Evolutionary conservation across 768 basidiomycete species (phyloP).

Genomic region (Russula olivacea): DNA sequence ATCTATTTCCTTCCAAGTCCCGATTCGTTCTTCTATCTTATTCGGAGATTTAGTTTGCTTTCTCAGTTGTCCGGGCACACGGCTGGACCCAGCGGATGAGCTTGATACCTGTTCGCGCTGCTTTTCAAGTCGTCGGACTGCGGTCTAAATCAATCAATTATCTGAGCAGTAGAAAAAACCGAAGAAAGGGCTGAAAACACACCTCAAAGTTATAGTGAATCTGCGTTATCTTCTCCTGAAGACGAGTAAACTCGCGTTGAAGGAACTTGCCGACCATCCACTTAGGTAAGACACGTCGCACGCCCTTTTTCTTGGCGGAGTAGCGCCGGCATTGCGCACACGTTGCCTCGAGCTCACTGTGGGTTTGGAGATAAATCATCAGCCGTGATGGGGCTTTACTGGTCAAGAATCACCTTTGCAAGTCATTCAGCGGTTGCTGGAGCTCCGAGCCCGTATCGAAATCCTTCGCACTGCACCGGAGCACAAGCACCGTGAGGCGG

Average conservation of each 20-base stretch:
- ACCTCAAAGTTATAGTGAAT: conserved; percentile 13
- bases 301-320: conserved; percentile 3
- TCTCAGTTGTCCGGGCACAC: background rate
- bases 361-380: background rate
- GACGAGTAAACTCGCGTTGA: background rate
- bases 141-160: background rate
- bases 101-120: background rate
- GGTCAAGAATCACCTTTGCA: conserved; percentile 1
- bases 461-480: background rate
- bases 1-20: background rate
- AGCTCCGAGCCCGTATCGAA: conserved; percentile 2
- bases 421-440: conserved; percentile 2
- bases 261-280: conserved; percentile 11
- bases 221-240: conserved; percentile 6
- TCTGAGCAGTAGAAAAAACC: background rate
- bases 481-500: conserved; percentile 7
- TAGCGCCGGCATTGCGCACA: conserved; percentile 1
- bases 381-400: background rate
- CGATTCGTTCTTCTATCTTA: background rate
- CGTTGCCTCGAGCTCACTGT: conserved; percentile 10
- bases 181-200: background rate
- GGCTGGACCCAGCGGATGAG: background rate
- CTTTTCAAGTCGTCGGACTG: background rate
- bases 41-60: conserved; percentile 1
- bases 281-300: conserved; percentile 14